These are phyloP conservation scores for Alternaria ventricosa DNA, from an alignment of 2,329 filamentous ascomycete genomes.

Conservation along the genomic window DNA sequence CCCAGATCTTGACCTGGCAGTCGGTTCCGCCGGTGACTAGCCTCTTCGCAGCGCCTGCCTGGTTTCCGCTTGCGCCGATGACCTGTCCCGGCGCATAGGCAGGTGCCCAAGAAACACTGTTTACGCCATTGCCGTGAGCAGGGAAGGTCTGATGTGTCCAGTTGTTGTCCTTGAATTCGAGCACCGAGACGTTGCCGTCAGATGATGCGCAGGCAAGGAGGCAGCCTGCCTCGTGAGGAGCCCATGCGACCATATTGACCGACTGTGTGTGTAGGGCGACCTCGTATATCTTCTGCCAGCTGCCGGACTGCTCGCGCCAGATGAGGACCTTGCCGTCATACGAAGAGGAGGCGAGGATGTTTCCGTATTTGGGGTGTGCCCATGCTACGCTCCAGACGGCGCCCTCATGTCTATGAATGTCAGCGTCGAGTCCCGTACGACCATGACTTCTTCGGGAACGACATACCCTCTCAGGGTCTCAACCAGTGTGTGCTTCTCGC, in stretches of 20 bases:
- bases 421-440: conserved; percentile 1
- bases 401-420: conserved; percentile 79
- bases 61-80: conserved; percentile 70
- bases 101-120: conserved; percentile 94
- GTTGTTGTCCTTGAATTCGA: conserved; percentile 96
- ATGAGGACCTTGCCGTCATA: conserved; percentile 99
- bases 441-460: not conserved
- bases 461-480: conserved; percentile 93
- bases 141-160: conserved; percentile 90
- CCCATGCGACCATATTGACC: conserved; percentile 96
- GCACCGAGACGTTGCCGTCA: conserved; percentile 89
- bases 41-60: conserved; percentile 66
- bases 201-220: conserved; percentile 92
- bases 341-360: conserved; percentile 91
- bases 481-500: conserved; percentile 84
- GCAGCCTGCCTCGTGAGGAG: conserved; percentile 95
- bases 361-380: conserved; percentile 97
- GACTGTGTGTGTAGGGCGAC: conserved; percentile 93
- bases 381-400: conserved; percentile 98
- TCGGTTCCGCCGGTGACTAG: conserved; percentile 97
- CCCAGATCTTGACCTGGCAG: conserved; percentile 93
- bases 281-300: conserved; percentile 82
- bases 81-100: conserved; percentile 83
- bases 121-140: conserved; percentile 92
- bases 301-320: conserved; percentile 80